Evolutionary conservation across 768 basidiomycete species (phyloP), one percentile per base, ranked within the genome.

Genomic region (Postia placenta): DNA sequence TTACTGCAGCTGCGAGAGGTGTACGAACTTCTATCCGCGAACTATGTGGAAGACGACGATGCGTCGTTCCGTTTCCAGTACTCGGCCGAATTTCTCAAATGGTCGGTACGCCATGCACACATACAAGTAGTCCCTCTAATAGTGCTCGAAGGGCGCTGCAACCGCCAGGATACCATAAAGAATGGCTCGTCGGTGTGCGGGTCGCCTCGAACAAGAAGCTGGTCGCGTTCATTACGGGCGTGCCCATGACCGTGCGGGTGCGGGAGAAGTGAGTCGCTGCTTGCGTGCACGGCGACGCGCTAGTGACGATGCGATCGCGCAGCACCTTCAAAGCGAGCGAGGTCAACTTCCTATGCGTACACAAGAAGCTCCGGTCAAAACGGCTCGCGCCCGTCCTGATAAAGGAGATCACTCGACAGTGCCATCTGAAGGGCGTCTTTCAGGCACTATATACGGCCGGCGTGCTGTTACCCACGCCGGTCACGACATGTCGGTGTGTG

Each of bases 391-490:
- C 96, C 0, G 90, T 98, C 11, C 76, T 99, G 43, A 98, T 99
- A 70, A 96, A 96, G 64, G 96, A 99, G 62, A 87, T 98, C 22
- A 98, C 96, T 0, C 78, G 96, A 19, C 90, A 91, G 62, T 88
- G 89, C 45, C 81, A 98, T 64, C 75, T 98, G 30, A 78, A 81
- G 54, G 90, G 90, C 26, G 75, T 96, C 45, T 97, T 96, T 73
- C 96, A 99, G 66, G 96, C 96, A 6, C 87, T 99, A 44, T 98
- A 98, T 65, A 99, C 96, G 0, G 94, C 82, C 15, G 96, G 96
- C 2, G 81, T 92, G 22, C 83, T 96, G 37, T 72, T 99, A 11
- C 96, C 96, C 7, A 98, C 96, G 0, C 96, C 96, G 0, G 80
- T 98, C 17, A 80, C 91, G 3, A 84, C 85, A 11, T 93, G 89